phyloP scores from a whole-genome alignment of 768 basidiomycete genomes.

The Phanerochaete sordida region DNA sequence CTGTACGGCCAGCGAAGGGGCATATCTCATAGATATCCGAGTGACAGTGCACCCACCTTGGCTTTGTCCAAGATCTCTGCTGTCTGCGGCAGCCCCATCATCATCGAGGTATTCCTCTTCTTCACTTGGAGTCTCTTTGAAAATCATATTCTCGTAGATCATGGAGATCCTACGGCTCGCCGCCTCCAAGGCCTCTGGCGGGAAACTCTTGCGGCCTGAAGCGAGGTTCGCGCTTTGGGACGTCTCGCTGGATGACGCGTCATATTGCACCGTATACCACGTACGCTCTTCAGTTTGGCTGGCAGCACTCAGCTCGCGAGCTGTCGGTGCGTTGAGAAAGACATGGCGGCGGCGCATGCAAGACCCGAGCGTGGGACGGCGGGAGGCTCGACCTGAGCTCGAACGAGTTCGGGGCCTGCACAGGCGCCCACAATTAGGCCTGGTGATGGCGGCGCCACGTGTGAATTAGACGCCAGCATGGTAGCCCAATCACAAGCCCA shows the following conservation, averaged over 20 bases:
- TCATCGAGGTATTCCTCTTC: conserved; percentile 16
- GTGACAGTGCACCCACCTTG: not conserved
- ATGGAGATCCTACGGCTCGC: conserved; percentile 68
- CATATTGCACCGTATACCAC: not conserved
- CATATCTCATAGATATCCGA: too few species aligned
- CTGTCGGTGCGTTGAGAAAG: conserved; percentile 1
- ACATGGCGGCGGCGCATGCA: conserved; percentile 3
- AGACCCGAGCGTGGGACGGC: too few species aligned
- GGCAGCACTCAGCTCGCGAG: not conserved
- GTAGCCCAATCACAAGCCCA: not conserved
- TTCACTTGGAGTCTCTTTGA: conserved; percentile 43
- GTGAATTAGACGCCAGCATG: not conserved
- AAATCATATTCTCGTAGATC: conserved; percentile 72
- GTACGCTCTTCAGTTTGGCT: not conserved
- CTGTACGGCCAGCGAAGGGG: too few species aligned
- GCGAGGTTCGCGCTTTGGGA: not conserved
- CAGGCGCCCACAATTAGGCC: not conserved
- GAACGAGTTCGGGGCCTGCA: not conserved
- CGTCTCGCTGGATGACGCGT: not conserved
- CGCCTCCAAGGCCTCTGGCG: conserved; percentile 53
- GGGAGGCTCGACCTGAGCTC: too few species aligned
- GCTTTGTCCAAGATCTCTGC: not conserved
- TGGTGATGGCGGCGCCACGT: not conserved
- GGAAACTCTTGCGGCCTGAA: conserved; percentile 29
- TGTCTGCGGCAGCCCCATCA: conserved; percentile 17